These are phyloP conservation scores for Cyanophora paradoxa DNA, from an alignment of 78 protist species.

Conservation along the genomic window DNA sequence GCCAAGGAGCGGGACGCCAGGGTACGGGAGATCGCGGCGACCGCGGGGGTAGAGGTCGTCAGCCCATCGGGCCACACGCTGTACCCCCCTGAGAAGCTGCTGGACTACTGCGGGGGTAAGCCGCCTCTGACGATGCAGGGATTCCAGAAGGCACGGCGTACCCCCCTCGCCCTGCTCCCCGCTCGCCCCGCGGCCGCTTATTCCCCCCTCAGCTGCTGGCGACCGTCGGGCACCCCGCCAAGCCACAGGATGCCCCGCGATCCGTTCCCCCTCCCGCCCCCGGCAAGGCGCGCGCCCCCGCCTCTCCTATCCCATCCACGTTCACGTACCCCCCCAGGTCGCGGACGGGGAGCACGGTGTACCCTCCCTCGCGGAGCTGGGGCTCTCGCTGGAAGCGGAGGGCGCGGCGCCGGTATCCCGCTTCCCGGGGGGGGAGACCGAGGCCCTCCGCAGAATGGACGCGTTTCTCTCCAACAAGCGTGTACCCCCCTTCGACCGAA, in stretches of 20 bases:
- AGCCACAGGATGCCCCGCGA: not conserved
- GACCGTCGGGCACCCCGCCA: not conserved
- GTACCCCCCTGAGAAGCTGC: not conserved
- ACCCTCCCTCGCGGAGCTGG: not conserved
- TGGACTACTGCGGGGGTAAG: not conserved
- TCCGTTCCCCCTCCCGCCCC: not conserved
- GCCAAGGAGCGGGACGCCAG: not conserved
- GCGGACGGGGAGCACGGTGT: not conserved
- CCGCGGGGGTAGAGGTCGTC: conserved; percentile 8
- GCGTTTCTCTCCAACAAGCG: not conserved
- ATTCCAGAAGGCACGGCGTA: too few species aligned
- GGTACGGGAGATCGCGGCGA: not conserved
- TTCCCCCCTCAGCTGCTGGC: not conserved
- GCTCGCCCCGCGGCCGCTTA: too few species aligned
- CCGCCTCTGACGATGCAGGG: too few species aligned
- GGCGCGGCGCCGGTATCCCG: not conserved
- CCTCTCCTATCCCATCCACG: not conserved
- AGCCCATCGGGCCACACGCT: conserved; percentile 6
- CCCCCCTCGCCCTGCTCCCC: too few species aligned
- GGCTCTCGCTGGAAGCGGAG: not conserved
- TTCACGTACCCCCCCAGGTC: not conserved
- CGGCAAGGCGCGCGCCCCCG: not conserved
- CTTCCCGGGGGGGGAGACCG: conserved; percentile 32
- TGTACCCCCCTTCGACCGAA: too few species aligned
- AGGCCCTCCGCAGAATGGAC: conserved; percentile 1